These are phyloP conservation scores for Quercus robur DNA, from an alignment of 306 rosid genomes.

Conservation along the genomic window DNA sequence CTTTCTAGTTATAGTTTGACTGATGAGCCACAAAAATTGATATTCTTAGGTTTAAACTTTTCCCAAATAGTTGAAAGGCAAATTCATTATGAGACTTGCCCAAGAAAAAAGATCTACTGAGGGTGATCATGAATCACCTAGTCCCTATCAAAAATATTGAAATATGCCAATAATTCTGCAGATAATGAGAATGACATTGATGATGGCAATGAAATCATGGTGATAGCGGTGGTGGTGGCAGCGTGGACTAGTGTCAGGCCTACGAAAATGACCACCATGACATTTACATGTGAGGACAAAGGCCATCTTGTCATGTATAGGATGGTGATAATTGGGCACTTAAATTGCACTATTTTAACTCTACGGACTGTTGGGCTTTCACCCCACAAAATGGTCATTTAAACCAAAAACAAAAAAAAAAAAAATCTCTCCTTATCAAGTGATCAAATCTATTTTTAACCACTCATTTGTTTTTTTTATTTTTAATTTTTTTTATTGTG, in stretches of 20 bases:
- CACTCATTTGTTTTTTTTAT: too few relatives aligned
- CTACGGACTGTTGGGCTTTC: too few relatives aligned
- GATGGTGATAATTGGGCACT: background rate
- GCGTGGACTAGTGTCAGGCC: slow-evolving; percentile 14
- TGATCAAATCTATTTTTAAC: too few relatives aligned
- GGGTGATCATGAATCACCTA: background rate
- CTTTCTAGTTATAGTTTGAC: background rate
- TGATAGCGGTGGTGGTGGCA: slow-evolving; percentile 11
- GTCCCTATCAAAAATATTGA: background rate
- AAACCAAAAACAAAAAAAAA: background rate
- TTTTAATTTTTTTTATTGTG: too few relatives aligned
- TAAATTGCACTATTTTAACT: too few relatives aligned
- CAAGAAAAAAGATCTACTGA: too few relatives aligned
- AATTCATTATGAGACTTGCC: background rate
- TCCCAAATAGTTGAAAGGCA: background rate
- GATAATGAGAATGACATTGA: slow-evolving; percentile 34
- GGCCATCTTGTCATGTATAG: slow-evolving; percentile 27
- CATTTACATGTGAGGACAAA: slow-evolving; percentile 10
- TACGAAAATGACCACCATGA: slow-evolving; percentile 26
- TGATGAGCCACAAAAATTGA: background rate
- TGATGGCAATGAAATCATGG: slow-evolving; percentile 16
- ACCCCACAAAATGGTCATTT: background rate
- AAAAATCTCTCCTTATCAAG: background rate
- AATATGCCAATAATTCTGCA: slow-evolving; percentile 12
- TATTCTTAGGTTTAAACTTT: background rate